These are phyloP conservation scores for Abortiporus biennis DNA, from an alignment of 1,284 basidiomycete species.

Conservation along the genomic window DNA sequence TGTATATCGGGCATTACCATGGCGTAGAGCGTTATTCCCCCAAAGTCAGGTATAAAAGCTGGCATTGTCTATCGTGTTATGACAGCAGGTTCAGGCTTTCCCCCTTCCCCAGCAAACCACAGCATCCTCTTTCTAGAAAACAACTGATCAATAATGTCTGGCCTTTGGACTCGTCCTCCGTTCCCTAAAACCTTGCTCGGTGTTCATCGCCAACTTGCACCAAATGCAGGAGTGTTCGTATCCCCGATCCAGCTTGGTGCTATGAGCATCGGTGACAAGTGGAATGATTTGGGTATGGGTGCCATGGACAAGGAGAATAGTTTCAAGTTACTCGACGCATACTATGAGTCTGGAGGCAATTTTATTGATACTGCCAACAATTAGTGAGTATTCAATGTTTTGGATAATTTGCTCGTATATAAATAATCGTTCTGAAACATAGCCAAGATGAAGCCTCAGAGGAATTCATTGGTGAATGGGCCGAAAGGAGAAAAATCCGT, in stretches of 20 bases:
- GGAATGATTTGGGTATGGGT: conserved; percentile 37
- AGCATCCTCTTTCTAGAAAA: no score
- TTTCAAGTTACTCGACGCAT: conserved; percentile 28
- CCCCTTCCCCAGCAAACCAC: no score
- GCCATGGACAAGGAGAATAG: conserved; percentile 28
- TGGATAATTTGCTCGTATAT: background rate
- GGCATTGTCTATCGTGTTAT: no score
- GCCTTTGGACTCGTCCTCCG: conserved; percentile 3
- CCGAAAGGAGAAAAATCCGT: conserved; percentile 26
- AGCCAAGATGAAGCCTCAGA: conserved; percentile 7
- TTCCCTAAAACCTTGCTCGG: conserved; percentile 1
- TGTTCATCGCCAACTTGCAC: conserved; percentile 5
- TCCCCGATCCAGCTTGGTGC: no score
- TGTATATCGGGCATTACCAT: no score
- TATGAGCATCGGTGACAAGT: no score
- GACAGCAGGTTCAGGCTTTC: no score
- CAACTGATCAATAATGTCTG: no score
- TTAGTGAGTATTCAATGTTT: background rate
- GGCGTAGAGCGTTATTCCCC: no score
- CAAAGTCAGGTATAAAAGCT: no score
- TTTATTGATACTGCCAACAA: conserved; percentile 25
- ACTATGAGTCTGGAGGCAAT: conserved; percentile 24
- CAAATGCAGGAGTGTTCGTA: conserved; percentile 6
- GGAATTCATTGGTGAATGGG: conserved; percentile 31
- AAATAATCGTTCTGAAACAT: background rate